phyloP scores from a whole-genome alignment of 208 protist genomes.

The Trypanosoma caninum region DNA sequence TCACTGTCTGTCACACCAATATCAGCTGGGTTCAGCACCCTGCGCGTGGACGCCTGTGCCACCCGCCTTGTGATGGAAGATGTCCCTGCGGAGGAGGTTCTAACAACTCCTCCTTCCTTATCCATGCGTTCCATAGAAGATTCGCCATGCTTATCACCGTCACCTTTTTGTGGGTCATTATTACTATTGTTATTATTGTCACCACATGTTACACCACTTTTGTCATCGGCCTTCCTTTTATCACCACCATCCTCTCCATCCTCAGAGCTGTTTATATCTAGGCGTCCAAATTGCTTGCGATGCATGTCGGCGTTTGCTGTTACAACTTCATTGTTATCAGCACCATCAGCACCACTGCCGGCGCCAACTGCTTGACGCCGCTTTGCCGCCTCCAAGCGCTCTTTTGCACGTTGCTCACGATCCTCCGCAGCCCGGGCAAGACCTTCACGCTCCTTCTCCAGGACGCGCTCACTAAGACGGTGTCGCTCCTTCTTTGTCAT shows the following conservation, averaged over 20 bases:
- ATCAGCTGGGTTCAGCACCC: constrained; percentile 14
- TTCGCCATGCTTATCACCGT: not conserved
- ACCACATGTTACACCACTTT: too few species aligned
- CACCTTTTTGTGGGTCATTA: constrained; percentile 2
- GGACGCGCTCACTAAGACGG: constrained; percentile 50
- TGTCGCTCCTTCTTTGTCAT: constrained; percentile 83
- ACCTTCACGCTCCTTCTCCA: constrained; percentile 59
- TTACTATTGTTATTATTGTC: not conserved
- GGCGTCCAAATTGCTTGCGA: constrained; percentile 2
- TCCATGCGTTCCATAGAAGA: not conserved
- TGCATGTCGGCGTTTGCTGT: not conserved
- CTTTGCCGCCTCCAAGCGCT: constrained; percentile 13
- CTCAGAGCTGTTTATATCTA: constrained; percentile 20
- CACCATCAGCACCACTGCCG: constrained; percentile 2
- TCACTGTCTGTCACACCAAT: constrained; percentile 25
- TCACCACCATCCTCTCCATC: constrained; percentile 27
- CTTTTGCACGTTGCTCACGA: constrained; percentile 21
- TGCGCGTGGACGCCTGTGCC: constrained; percentile 1
- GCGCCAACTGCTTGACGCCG: constrained; percentile 16
- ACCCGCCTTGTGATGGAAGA: not conserved
- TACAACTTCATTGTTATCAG: not conserved
- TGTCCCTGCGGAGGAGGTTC: not conserved
- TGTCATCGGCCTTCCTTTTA: too few species aligned
- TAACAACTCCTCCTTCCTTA: too few species aligned
- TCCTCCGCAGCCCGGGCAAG: constrained; percentile 45